Evolutionary conservation across 139 green algal genomes (phyloP), one percentile per base, ranked within the genome.

Genomic region (Edaphochlamys debaryana): DNA sequence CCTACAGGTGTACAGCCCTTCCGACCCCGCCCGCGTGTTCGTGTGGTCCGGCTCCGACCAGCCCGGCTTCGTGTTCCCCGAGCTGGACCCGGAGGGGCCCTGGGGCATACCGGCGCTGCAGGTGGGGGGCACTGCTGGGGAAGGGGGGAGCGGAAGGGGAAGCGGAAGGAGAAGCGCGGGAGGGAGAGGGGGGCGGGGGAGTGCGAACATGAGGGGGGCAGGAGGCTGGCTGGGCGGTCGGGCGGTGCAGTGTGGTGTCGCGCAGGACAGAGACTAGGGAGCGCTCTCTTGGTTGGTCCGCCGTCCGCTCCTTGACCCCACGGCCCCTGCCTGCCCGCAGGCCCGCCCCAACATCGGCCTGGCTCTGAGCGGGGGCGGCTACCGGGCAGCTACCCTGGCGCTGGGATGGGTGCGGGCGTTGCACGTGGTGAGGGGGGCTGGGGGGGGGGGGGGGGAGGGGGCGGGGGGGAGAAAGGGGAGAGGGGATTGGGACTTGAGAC

Each of bases 281-380:
- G n/a, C n/a, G n/a, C n/a, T n/a, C n/a, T n/a, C n/a, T n/a, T n/a
- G n/a, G n/a, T n/a, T n/a, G n/a, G n/a, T n/a, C n/a, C n/a, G n/a
- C n/a, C n/a, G n/a, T n/a, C n/a, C n/a, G n/a, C n/a, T n/a, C n/a
- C n/a, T n/a, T n/a, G n/a, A n/a, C n/a, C n/a, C n/a, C n/a, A n/a
- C n/a, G n/a, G n/a, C n/a, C n/a, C n/a, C n/a, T n/a, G n/a, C n/a
- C n/a, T n/a, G 34, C 15, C 70, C 84, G 30, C 71, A 66, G 40
- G 56, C 69, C 30, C 78, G 71, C 29, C 85, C 85, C 50, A 72
- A 64, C 32, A 42, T 89, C 48, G 79, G 72, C 20, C n/a, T 89
- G 13, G 85, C 85, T 13, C 40, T 89, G 32, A 84, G 69, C 67
- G 85, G 85, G 19, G 85, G 85, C 48, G 85, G 85, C 40, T 84